Percentiles rank a stretch among this genome's conserved stretches.
These are phyloP conservation scores for Endotrypanum monterogeii DNA, from an alignment of 208 protist species.

Conservation along the genomic window DNA sequence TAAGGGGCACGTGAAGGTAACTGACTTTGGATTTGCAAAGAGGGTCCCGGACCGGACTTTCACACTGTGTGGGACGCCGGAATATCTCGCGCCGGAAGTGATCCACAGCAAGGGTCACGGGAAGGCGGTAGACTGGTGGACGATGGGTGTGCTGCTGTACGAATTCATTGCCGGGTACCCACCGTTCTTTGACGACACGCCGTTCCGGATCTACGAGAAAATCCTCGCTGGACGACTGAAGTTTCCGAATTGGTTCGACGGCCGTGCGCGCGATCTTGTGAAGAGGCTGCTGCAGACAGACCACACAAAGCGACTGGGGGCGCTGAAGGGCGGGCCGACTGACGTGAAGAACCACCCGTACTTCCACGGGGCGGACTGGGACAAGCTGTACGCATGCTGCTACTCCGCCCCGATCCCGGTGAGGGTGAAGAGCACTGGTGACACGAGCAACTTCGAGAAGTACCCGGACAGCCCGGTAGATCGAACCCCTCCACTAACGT, in stretches of 20 bases:
- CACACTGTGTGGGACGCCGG: constrained; percentile 90
- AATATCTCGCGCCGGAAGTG: constrained; percentile 94
- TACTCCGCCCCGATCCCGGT: constrained; percentile 85
- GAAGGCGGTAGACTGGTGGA: constrained; percentile 98
- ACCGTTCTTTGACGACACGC: constrained; percentile 93
- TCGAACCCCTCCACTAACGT: constrained; percentile 49
- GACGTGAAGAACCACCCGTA: constrained; percentile 97
- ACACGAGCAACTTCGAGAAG: constrained; percentile 90
- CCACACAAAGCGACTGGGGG: constrained; percentile 89
- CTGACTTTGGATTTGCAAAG: constrained; percentile 90
- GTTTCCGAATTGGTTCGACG: constrained; percentile 88
- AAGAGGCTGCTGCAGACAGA: constrained; percentile 87
- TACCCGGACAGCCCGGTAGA: constrained; percentile 85
- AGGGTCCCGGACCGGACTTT: constrained; percentile 79
- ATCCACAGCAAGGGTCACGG: constrained; percentile 92
- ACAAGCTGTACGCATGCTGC: constrained; percentile 77
- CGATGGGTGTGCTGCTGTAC: constrained; percentile 95
- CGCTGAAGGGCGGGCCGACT: constrained; percentile 81
- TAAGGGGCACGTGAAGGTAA: constrained; percentile 87
- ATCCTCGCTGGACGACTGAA: constrained; percentile 81
- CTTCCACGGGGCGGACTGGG: constrained; percentile 95
- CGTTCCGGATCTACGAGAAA: constrained; percentile 89
- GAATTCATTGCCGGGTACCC: constrained; percentile 94
- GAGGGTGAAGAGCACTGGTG: constrained; percentile 72
- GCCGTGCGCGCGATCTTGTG: constrained; percentile 79